A percentile compares a stretch with the other conserved stretches of the same genome.
phyloP scores from a whole-genome alignment of 192 early-diverging fungal species.

The Backusella mclennaniae region DNA sequence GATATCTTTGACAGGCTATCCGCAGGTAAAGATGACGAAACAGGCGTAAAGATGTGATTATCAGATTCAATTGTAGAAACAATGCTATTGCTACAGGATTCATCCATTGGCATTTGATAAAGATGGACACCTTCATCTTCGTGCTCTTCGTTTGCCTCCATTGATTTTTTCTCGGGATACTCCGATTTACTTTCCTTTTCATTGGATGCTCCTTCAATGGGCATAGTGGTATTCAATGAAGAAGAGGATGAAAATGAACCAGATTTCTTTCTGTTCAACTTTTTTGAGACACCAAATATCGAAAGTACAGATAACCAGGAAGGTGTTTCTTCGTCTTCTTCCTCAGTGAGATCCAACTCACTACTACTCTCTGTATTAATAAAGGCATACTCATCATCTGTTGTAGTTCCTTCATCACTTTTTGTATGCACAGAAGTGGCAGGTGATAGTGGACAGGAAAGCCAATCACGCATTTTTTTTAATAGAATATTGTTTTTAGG shows the following conservation, averaged over 20 bases:
- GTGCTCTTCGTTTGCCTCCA: neutral
- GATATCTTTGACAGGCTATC: neutral
- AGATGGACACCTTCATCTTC: neutral
- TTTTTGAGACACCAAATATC: neutral
- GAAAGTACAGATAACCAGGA: neutral
- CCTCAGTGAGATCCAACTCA: neutral
- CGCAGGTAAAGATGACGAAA: neutral
- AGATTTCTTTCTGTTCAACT: neutral
- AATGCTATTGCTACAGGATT: neutral
- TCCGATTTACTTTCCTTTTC: neutral
- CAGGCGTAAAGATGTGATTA: neutral
- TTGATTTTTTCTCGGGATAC: neutral
- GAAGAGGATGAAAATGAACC: neutral
- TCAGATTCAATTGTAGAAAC: neutral
- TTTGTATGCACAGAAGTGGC: neutral
- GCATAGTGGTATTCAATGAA: neutral
- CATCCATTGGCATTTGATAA: neutral
- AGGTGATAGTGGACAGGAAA: constrained; percentile 2
- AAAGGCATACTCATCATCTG: neutral
- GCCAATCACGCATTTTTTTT: constrained; percentile 20
- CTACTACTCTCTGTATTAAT: neutral
- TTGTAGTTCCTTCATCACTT: neutral
- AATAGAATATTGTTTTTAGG: neutral
- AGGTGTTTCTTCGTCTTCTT: neutral
- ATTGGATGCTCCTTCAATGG: neutral